These are phyloP conservation scores for Thuja plicata DNA, from an alignment of 83 land plant genomes.

Conservation along the genomic window DNA sequence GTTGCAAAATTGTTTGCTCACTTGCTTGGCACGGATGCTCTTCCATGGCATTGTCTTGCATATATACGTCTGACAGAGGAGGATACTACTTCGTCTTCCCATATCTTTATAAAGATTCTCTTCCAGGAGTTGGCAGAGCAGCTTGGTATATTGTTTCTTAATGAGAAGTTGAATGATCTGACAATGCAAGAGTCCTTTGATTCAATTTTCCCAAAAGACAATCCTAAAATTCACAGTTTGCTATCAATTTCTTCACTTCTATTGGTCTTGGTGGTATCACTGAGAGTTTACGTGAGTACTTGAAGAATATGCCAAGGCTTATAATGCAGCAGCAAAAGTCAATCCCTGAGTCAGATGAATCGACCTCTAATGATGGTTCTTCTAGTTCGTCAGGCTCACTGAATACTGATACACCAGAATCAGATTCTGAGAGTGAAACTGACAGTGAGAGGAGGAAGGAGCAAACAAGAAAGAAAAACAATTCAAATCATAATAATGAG, in stretches of 20 bases:
- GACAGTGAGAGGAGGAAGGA: slow-evolving; percentile 7
- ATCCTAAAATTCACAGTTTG: no score
- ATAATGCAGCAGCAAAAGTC: slow-evolving; percentile 86
- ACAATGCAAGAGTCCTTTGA: slow-evolving; percentile 81
- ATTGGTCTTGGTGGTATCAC: slow-evolving; percentile 70
- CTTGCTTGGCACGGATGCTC: slow-evolving; percentile 84
- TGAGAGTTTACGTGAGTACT: slow-evolving; percentile 76
- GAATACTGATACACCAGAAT: slow-evolving; percentile 21
- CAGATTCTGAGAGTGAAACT: slow-evolving; percentile 13
- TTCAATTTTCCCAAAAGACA: slow-evolving; percentile 19
- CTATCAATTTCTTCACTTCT: no score
- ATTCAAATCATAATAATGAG: neutral
- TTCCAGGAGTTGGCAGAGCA: slow-evolving; percentile 69
- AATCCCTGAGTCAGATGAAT: slow-evolving; percentile 39
- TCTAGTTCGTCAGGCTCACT: slow-evolving; percentile 16
- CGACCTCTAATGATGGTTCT: neutral
- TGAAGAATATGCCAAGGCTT: slow-evolving; percentile 89
- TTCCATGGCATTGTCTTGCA: slow-evolving; percentile 86
- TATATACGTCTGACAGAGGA: slow-evolving; percentile 43
- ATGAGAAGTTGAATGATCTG: slow-evolving; percentile 81
- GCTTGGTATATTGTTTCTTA: slow-evolving; percentile 74
- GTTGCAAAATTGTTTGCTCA: slow-evolving; percentile 29
- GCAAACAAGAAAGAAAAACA: neutral
- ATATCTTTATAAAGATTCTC: no score
- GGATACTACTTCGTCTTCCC: no score